These are phyloP conservation scores for Mycena amicta DNA, from an alignment of 768 basidiomycete genomes.

Conservation along the genomic window DNA sequence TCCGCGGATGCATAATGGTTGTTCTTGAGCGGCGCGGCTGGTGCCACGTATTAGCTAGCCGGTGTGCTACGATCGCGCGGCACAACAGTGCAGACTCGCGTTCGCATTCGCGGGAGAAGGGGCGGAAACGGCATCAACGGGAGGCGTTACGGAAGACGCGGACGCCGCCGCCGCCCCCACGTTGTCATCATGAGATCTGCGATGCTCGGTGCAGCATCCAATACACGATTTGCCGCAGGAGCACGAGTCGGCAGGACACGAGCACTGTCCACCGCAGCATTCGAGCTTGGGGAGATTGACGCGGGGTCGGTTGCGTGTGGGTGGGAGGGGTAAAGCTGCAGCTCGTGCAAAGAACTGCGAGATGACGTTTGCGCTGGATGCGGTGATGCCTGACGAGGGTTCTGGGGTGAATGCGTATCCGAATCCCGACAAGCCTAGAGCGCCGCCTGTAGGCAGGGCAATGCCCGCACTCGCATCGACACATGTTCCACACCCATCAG, in stretches of 20 bases:
- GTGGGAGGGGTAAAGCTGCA: conserved; percentile 68
- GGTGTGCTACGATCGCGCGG: background rate
- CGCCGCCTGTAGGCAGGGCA: conserved; percentile 40
- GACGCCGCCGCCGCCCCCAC: background rate
- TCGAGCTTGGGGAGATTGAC: conserved; percentile 66
- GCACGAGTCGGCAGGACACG: conserved; percentile 56
- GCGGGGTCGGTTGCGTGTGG: conserved; percentile 42
- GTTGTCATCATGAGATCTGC: background rate
- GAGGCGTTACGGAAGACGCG: conserved; percentile 11
- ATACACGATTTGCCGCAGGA: conserved; percentile 59
- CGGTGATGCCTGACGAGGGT: conserved; percentile 31
- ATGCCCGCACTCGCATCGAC: conserved; percentile 53
- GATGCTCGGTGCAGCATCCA: conserved; percentile 51
- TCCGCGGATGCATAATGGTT: no score
- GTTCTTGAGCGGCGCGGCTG: no score
- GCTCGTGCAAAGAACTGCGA: conserved; percentile 70
- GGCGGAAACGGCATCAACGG: background rate
- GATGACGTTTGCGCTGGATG: no score
- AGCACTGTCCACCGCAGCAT: conserved; percentile 66
- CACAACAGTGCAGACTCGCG: background rate
- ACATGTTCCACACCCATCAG: conserved; percentile 63
- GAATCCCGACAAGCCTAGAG: conserved; percentile 1
- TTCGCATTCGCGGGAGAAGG: background rate
- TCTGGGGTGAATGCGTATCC: conserved; percentile 1
- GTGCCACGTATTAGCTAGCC: background rate